Base-by-base conservation (phyloP, 495 filamentous ascomycete species). In the Lasiosphaeria miniovina region DNA sequence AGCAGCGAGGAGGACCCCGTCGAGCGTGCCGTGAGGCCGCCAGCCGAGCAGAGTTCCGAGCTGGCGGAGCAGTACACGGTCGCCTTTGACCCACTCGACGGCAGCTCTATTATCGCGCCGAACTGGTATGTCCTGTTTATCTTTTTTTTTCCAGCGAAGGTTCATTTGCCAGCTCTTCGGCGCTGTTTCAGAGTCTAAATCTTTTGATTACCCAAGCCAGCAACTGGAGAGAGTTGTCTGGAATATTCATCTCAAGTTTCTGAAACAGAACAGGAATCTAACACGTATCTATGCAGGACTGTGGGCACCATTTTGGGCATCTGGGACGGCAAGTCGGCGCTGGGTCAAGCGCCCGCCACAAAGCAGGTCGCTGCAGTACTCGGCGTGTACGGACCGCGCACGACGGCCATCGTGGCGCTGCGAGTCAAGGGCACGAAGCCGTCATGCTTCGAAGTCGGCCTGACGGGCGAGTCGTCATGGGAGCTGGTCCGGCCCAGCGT, bases 21-120 rank as follows among this genome's bases (percentile, higher is more conserved):
- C 2, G 80, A 83, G 64, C 63, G 64, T 31, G 58, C 61, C 40
- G 65, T 69, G 9, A 24, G 36, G 8, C 55, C 60, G 50, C 4
- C 15, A 4, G 0, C n/a, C 11, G 9, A 54, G 14, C 54, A 46
- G 33, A 52, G 24, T 24, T 49, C 55, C 24, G 17, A 49, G 9
- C 4, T 31, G 35, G 1, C 57, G 46, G 79, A 82, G 52, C 61
- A 73, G n/a, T 82, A 82, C 66, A 79, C 80, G 1, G 56, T 82
- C n/a, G 81, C 78, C 3, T 84, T 84, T 62, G 80, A 84, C 60
- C 80, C 81, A 24, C 72, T 82, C 0, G 81, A 84, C 57, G 79
- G 81, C 8, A 77, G 74, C 68, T 82, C 78, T 36, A 82, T 82
- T 62, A 81, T 82, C 52, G 73, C 72, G 8, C 72, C 81, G 1